These are phyloP conservation scores for Agrocybe chaxingu DNA, from an alignment of 768 basidiomycete species.

Conservation along the genomic window DNA sequence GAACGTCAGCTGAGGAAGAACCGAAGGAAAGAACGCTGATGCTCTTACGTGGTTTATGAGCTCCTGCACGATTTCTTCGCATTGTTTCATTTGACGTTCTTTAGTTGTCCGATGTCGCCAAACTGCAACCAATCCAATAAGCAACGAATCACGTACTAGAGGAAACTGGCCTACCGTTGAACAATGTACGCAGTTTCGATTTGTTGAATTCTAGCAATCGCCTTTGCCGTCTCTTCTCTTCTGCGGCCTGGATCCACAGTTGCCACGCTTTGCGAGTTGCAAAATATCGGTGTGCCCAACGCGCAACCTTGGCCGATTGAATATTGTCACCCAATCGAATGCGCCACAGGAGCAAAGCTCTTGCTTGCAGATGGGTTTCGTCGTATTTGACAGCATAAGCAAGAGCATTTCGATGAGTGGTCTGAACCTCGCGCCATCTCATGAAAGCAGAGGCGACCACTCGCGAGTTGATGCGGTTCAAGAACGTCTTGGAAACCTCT, in stretches of 20 bases:
- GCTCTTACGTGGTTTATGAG: constrained; percentile 34
- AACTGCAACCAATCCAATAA: constrained; percentile 25
- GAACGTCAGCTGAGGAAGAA: neutral
- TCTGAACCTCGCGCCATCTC: constrained; percentile 20
- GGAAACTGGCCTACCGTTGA: constrained; percentile 11
- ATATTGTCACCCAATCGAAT: constrained; percentile 17
- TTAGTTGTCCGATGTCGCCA: constrained; percentile 43
- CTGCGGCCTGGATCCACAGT: constrained; percentile 18
- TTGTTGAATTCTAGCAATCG: constrained; percentile 18
- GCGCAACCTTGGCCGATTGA: constrained; percentile 21
- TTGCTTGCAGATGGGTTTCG: constrained; percentile 16
- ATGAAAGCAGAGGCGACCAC: constrained; percentile 11
- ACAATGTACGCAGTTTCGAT: constrained; percentile 12
- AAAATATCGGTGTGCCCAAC: constrained; percentile 23
- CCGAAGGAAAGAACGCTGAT: neutral
- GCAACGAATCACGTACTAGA: neutral
- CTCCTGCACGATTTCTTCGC: constrained; percentile 40
- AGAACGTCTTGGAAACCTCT: constrained; percentile 20
- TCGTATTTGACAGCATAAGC: constrained; percentile 20
- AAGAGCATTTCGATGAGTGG: constrained; percentile 18
- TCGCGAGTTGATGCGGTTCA: constrained; percentile 13
- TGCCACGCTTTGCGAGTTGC: constrained; percentile 21
- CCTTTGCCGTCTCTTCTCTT: constrained; percentile 22
- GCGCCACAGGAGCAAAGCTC: constrained; percentile 20
- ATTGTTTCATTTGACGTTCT: constrained; percentile 36